A percentile compares a stretch with the other conserved stretches of the same genome.
Evolutionary conservation across 2,329 filamentous ascomycete species (phyloP).

Genomic region (Microcyclospora pomicola): DNA sequence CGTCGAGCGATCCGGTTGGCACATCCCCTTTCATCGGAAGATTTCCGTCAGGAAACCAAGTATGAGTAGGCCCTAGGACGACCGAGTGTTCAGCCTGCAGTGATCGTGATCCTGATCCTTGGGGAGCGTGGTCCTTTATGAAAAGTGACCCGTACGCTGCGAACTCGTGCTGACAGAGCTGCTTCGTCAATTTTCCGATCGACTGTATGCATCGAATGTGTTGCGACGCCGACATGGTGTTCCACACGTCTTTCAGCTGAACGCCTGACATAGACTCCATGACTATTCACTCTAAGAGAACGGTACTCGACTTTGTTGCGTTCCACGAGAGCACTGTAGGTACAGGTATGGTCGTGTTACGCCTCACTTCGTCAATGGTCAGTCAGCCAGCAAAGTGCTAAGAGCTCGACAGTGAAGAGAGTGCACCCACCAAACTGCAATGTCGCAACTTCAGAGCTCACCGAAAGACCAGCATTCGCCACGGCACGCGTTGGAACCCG

Average conservation of each 20-base stretch:
- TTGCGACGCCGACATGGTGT: conserved; percentile 9
- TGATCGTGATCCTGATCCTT: neutral
- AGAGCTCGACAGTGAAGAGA: neutral
- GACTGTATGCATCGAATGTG: conserved; percentile 1
- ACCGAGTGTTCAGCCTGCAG: no score
- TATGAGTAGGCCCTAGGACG: no score
- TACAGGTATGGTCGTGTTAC: conserved; percentile 5
- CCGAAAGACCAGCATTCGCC: neutral
- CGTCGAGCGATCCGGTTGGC: no score
- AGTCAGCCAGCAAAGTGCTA: neutral
- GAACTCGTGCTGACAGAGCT: neutral
- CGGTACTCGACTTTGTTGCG: conserved; percentile 3
- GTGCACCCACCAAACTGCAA: neutral
- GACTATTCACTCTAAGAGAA: conserved; percentile 15
- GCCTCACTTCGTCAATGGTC: neutral
- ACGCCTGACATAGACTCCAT: conserved; percentile 18
- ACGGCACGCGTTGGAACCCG: conserved; percentile 3
- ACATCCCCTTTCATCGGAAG: no score
- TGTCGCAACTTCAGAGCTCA: neutral
- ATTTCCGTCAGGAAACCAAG: no score
- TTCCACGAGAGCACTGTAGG: conserved; percentile 12
- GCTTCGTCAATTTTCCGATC: neutral
- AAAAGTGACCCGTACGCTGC: neutral
- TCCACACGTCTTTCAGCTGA: conserved; percentile 22
- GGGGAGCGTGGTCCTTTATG: neutral